Conservation (phyloP, 2,329 filamentous ascomycete species). For the Hymenoscyphus salicellus region DNA sequence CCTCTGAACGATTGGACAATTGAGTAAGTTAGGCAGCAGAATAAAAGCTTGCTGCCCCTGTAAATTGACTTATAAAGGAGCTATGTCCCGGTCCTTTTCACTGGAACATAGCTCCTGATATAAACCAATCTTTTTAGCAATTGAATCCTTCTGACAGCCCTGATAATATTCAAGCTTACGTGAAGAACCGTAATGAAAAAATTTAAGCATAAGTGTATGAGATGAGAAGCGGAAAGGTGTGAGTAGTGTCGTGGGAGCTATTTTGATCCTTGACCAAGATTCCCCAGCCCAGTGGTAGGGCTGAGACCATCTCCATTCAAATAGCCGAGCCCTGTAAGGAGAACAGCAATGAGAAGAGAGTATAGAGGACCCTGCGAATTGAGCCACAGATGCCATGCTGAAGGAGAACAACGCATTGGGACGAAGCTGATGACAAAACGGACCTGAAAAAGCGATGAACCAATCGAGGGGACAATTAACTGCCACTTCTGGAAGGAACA, state of each 20-base stretch:
- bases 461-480: background rate
- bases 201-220: background rate
- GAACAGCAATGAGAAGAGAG: background rate
- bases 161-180: background rate
- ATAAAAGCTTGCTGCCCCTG: background rate
- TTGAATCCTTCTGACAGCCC: background rate
- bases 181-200: background rate
- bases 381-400: background rate
- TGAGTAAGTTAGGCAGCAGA: background rate
- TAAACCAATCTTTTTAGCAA: background rate
- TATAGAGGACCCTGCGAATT: background rate
- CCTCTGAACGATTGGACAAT: background rate
- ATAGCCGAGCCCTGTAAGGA: background rate
- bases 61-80: background rate
- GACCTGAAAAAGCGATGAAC: constrained; percentile 4
- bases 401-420: constrained; percentile 13
- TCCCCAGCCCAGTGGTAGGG: background rate
- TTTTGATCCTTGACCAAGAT: background rate
- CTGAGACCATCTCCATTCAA: background rate
- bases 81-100: background rate
- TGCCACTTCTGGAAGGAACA: constrained; percentile 12
- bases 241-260: background rate
- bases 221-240: background rate
- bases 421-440: constrained; percentile 18
- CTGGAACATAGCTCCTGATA: background rate